Evolutionary conservation across 2,329 filamentous ascomycete genomes (phyloP), one percentile per base, ranked within the genome.

Genomic region (Cryphonectria naterciae): DNA sequence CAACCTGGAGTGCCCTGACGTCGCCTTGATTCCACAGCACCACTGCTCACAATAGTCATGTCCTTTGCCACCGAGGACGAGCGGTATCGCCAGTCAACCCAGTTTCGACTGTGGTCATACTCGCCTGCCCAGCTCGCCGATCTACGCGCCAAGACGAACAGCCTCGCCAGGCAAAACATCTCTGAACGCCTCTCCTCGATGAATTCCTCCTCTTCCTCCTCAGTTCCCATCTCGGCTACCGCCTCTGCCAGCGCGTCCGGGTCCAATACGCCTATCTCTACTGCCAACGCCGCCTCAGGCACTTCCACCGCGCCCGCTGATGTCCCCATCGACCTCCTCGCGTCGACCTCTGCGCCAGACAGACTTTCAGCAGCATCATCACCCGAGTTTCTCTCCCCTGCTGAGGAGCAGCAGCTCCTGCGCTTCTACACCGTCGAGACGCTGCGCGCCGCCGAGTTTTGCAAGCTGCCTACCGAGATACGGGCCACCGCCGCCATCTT

Each of bases 71-170:
- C 90, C 73, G 96, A 99, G 86, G 96, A 99, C 82, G 93, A 93
- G 75, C 87, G 95, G 69, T 99, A 98, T 82, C 91, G 94, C 43
- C 88, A 92, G 67, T 97, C 95, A 0, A 95, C 93, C 63, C 96
- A 99, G 81, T 98, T 90, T 79, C 89, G 93, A 60, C 86, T 97
- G 71, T 99, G 96, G 96, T 97, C 95, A 15, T 98, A 95, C 82
- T 93, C 94, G 0, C 88, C 91, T 2, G 82, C 89, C 3, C 89
- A 91, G 54, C 88, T 99, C 4, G 85, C 87, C 65, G 86, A 90
- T 2, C 87, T 95, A 35, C 93, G 96, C 70, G 83, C 86, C 58
- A 91, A 91, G 74, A 97, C 95, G 43, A 98, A 98, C 82, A 83
- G 87, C 13, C 86, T 93, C 65, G 96, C 96, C 2, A 82, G 79